These are phyloP conservation scores for Saccharomycopsis microspora DNA, from an alignment of 805 yeast species.

Conservation along the genomic window DNA sequence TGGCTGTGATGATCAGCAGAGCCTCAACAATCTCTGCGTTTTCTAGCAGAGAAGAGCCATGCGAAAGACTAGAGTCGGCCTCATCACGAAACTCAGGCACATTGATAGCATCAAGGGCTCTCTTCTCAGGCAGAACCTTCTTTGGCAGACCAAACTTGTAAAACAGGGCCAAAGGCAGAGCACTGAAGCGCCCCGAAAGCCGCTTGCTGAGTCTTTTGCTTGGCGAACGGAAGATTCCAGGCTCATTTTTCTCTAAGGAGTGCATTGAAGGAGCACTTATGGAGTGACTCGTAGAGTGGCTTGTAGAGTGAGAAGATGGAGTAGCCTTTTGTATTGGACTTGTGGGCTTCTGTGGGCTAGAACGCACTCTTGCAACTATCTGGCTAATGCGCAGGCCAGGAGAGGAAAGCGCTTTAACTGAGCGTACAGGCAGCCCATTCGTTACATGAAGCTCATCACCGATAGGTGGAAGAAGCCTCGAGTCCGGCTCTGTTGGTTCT, in stretches of 20 bases:
- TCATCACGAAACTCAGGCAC: constrained; percentile 5
- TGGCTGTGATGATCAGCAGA: not conserved
- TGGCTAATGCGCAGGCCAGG: constrained; percentile 4
- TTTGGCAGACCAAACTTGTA: constrained; percentile 5
- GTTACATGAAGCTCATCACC: constrained; percentile 5
- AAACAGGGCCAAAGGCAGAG: constrained; percentile 5
- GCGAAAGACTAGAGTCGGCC: not conserved
- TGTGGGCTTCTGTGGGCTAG: no score
- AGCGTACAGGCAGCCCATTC: not conserved
- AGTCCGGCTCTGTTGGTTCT: not conserved
- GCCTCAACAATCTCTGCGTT: constrained; percentile 6
- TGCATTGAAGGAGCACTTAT: no score
- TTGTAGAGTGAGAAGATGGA: no score
- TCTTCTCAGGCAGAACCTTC: not conserved
- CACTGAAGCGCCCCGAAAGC: constrained; percentile 9
- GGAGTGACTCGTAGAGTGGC: no score
- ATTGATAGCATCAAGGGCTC: constrained; percentile 1
- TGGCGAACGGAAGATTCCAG: constrained; percentile 9
- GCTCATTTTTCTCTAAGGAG: not conserved
- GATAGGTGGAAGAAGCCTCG: constrained; percentile 9
- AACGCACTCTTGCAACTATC: constrained; percentile 6
- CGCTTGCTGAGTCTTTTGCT: constrained; percentile 6
- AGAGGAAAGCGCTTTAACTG: constrained; percentile 1
- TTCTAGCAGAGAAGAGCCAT: not conserved
- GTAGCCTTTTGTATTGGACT: no score